Base-by-base conservation (phyloP, 805 yeast genomes). In the Pichia exigua region DNA sequence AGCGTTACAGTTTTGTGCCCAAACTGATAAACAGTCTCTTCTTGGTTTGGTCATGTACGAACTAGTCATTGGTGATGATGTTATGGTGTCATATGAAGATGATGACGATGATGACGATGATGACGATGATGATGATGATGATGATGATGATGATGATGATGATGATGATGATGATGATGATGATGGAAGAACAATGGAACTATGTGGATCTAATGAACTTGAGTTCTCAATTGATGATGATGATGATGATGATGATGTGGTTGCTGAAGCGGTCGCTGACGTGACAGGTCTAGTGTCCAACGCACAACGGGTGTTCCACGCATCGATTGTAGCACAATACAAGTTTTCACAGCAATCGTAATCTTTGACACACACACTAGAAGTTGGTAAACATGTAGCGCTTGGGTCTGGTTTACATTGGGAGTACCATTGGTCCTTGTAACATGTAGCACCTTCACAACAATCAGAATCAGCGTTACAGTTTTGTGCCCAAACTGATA, bases 11-110 rank as follows among this genome's bases (percentile, higher is more conserved):
- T 32, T 15, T 4, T 13, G 5, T 13, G 38, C 38, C 38, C 38
- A 32, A 4, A 8, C 38, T 4, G 38, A 15, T 15, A 32, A 17
- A 15, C 38, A 32, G 6, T 15, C 18, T 32, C 18, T 15, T 32
- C n/a, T n/a, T n/a, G n/a, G n/a, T n/a, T n/a, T n/a, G n/a, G n/a
- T n/a, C n/a, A n/a, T n/a, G n/a, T n/a, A n/a, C n/a, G 38, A 32
- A 32, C 38, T 32, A 4, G 38, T 32, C 13, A 9, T 5, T 15
- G 38, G 18, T 32, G 38, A 45, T 2, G 47, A 32, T 7, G 51
- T 24, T 21, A 48, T n/a, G n/a, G n/a, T n/a, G n/a, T n/a, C n/a
- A n/a, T n/a, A 47, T 32, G 50, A 47, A 3, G 46, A 26, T n/a
- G 50, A 42, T 12, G 44, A 42, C 12, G 22, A 35, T 5, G 26